Conservation (phyloP, 768 basidiomycete genomes). For the Panaeolus papilionaceus region DNA sequence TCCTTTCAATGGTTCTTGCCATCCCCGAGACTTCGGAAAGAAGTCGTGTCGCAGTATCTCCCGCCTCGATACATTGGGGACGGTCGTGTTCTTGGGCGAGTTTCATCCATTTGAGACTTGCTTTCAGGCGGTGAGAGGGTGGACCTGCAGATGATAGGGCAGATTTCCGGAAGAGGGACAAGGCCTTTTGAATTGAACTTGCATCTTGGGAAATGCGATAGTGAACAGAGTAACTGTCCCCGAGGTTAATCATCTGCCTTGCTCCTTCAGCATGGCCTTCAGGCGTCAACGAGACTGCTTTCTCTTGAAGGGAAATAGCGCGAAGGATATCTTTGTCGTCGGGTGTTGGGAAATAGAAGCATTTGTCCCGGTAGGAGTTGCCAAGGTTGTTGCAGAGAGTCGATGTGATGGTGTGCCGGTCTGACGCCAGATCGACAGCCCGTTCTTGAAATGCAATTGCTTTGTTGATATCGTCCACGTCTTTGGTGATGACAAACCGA, state of each 20-base stretch:
- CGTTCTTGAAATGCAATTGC: constrained; percentile 5
- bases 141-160: not conserved
- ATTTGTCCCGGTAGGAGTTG: not conserved
- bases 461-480: constrained; percentile 19
- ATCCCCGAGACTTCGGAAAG: constrained; percentile 15
- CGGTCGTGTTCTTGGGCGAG: not conserved
- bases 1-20: constrained; percentile 15
- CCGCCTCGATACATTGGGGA: constrained; percentile 1
- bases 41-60: constrained; percentile 4
- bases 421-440: constrained; percentile 1
- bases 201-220: not conserved
- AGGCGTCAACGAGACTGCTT: constrained; percentile 20
- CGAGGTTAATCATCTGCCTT: constrained; percentile 10
- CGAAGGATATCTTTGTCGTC: constrained; percentile 19
- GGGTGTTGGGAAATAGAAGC: not conserved
- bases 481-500: constrained; percentile 23
- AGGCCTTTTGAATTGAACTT: constrained; percentile 1
- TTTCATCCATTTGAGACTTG: constrained; percentile 6
- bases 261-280: constrained; percentile 16
- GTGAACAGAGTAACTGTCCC: not conserved
- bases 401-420: not conserved
- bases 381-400: constrained; percentile 3
- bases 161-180: not conserved
- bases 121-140: constrained; percentile 18
- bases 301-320: constrained; percentile 22